These are phyloP conservation scores for Plasmodium inui DNA, from an alignment of 169 alveolate genomes.

Conservation along the genomic window DNA sequence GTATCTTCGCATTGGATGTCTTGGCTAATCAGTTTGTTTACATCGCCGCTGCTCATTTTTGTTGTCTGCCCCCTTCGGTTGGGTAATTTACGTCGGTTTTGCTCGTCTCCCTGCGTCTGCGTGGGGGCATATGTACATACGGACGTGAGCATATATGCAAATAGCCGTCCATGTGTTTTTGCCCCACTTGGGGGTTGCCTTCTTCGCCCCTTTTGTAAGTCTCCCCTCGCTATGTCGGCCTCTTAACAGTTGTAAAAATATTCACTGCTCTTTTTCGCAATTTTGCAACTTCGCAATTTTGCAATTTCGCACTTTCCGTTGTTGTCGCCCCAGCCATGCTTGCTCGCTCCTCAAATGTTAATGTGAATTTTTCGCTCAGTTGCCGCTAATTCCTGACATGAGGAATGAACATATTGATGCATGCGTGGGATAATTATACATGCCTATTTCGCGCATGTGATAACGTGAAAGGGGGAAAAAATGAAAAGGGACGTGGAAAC, in stretches of 20 bases:
- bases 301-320: neutral
- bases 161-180: neutral
- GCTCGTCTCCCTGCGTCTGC: neutral
- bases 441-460: neutral
- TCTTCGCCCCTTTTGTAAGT: neutral
- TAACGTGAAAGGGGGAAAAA: neutral
- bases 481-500: neutral
- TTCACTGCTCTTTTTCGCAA: neutral
- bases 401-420: neutral
- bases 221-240: neutral
- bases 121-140: constrained; percentile 4
- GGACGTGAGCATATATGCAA: neutral
- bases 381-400: neutral
- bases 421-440: neutral
- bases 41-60: constrained; percentile 29
- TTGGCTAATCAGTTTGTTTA: constrained; percentile 21
- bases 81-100: neutral
- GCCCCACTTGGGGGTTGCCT: neutral
- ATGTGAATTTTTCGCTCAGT: neutral
- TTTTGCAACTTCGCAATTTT: neutral
- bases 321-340: neutral
- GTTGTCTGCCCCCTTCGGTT: neutral
- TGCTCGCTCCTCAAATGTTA: neutral
- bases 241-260: constrained; percentile 2
- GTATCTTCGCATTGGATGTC: constrained; percentile 37